Evolutionary conservation across 2,329 filamentous ascomycete genomes (phyloP), one percentile per base, ranked within the genome.

Genomic region (Helotiales sp.): DNA sequence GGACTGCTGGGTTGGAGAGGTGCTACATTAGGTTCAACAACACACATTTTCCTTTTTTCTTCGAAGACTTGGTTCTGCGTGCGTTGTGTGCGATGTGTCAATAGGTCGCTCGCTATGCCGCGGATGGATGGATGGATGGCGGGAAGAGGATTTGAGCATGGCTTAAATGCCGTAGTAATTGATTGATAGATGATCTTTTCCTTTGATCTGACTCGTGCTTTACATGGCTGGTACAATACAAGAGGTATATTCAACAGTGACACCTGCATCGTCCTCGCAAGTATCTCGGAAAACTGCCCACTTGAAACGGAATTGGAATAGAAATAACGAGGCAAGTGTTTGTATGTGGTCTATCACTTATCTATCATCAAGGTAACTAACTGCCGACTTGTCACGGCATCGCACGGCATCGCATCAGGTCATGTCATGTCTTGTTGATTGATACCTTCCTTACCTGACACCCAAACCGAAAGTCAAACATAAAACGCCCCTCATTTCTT

Each of bases 1-100:
- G 32, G 34, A 45, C 1, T n/a, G 52, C 43, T 55, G 58, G 37
- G 47, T 58, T 43, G 64, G 59, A 62, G 62, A 65, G 59, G 67
- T 73, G 72, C 70, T 73, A 73, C 70, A 72, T 68, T 73, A 72
- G 64, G 24, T 45, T 59, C 55, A 24, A 13, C 37, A 40, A 15
- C n/a, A 17, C n/a, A 45, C n/a, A 45, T 47, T 26, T 28, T 20
- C 37, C 65, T 67, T 67, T 63, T 65, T 66, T 66, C n/a, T n/a
- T n/a, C n/a, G 64, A 57, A 26, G 40, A 49, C 37, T 64, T 24
- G 60, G 30, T 63, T 52, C 37, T 45, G 47, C 34, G 37, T 43
- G 28, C 24, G 30, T 24, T n/a, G 32, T n/a, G 49, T 55, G 28
- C 20, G 30, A 22, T 4, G 26, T 17, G n/a, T 50, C 34, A 26